Conservation (phyloP, 495 filamentous ascomycete species). For the Tuber calosporum region DNA sequence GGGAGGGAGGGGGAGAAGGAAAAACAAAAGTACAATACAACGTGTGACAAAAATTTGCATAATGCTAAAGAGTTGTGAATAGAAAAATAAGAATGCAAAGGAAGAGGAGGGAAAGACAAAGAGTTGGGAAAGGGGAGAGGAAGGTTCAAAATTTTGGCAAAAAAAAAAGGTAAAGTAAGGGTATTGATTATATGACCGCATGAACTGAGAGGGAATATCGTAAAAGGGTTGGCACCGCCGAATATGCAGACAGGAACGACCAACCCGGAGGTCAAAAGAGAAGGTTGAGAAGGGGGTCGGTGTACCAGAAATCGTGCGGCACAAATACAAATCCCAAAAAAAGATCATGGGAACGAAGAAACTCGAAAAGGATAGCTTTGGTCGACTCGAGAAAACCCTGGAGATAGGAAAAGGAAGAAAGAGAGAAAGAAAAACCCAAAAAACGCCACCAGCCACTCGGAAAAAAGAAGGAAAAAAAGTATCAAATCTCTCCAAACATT, state of each 20-base stretch:
- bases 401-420: conserved; percentile 21
- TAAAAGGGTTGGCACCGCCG: conserved; percentile 11
- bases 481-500: conserved; percentile 13
- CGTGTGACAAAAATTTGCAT: background rate
- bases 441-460: conserved; percentile 36
- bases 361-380: conserved; percentile 28
- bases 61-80: background rate
- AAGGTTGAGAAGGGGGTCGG: background rate
- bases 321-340: conserved; percentile 33
- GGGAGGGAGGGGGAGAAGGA: background rate
- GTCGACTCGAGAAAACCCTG: conserved; percentile 8
- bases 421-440: conserved; percentile 31
- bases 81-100: background rate
- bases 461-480: conserved; percentile 19
- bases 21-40: background rate
- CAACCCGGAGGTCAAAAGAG: background rate
- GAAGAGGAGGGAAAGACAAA: conserved; percentile 9
- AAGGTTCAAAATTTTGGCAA: background rate
- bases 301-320: background rate
- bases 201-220: background rate
- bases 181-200: background rate
- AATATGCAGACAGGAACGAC: background rate
- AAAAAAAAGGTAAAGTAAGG: background rate
- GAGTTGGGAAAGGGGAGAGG: conserved; percentile 4
- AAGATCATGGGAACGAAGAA: conserved; percentile 28